Evolutionary conservation across 1,284 basidiomycete genomes (phyloP), one percentile per base, ranked within the genome.

Genomic region (Apiotrichum montevideense): DNA sequence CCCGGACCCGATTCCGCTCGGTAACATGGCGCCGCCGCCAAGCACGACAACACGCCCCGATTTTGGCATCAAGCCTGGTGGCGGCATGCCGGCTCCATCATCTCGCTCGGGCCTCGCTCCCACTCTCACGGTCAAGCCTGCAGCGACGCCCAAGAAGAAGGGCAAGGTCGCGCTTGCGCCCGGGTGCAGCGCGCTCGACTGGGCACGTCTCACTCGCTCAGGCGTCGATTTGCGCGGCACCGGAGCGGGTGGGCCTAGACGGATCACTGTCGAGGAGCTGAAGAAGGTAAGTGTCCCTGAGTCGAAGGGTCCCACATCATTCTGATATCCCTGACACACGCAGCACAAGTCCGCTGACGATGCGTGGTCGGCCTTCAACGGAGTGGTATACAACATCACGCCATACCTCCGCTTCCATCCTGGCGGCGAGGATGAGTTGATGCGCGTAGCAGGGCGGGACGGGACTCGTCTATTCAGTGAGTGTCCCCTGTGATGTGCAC

Each of bases 311-410:
- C 76, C 97, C 57, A 91, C 90, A 15, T 33, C 37, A 34, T 46
- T 6, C 5, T n/a, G 13, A 14, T 3, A 8, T 8, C 4, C 32
- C 51, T 35, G 35, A 21, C 6, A 11, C 10, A 70, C 78, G 83
- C 50, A 74, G 73, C 75, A 77, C 56, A 75, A 74, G 35, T 69
- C 62, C 41, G 80, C 77, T n/a, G 85, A 88, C 51, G 93, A 98
- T 74, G 93, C 91, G 1, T 98, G 95, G 95, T 85, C 91, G 6
- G 87, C 85, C 0, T 87, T 98, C 77, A 85, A 87, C 64, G 93
- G 93, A 47, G 94, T 90, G 71, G 93, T 98, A 29, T 98, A 98
- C 79, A 97, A 98, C 73, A 88, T 98, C 49, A 95, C 93, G 2
- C 84, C 88, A 0, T 98, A 98, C 74, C 76, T 97, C 6, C 80